Conservation (phyloP, 805 yeast species). For the Kurtzmaniella cleridarum region DNA sequence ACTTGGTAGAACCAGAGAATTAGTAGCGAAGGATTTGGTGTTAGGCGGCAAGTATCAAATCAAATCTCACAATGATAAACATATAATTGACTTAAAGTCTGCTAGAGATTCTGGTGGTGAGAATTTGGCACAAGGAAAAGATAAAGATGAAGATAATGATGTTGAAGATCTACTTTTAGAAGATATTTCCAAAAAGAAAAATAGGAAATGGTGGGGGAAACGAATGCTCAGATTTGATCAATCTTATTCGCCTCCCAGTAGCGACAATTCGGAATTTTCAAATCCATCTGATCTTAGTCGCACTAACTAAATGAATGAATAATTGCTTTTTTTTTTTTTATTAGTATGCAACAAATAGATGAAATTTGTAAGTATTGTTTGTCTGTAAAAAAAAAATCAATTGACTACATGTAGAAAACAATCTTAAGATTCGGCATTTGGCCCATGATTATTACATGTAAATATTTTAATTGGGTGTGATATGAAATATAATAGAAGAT, state of each 20-base stretch:
- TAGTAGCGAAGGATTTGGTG: conserved; percentile 64
- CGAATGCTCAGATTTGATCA: conserved; percentile 35
- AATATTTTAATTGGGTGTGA: too few species aligned
- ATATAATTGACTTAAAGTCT: conserved; percentile 8
- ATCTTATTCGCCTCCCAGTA: conserved; percentile 13
- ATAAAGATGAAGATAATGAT: conserved; percentile 17
- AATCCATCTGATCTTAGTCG: background rate
- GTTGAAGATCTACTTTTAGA: conserved; percentile 50
- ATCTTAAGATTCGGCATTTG: too few species aligned
- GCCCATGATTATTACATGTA: too few species aligned
- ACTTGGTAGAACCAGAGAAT: conserved; percentile 70
- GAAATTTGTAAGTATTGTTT: too few species aligned
- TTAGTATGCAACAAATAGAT: too few species aligned
- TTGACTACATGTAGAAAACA: too few species aligned
- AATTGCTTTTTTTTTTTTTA: too few species aligned
- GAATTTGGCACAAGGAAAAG: conserved; percentile 3
- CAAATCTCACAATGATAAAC: conserved; percentile 9
- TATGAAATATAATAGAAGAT: too few species aligned
- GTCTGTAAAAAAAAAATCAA: too few species aligned
- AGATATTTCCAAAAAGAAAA: conserved; percentile 48
- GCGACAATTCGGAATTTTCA: background rate
- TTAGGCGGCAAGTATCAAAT: conserved; percentile 43
- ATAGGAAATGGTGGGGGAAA: conserved; percentile 49
- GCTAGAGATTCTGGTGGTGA: conserved; percentile 12
- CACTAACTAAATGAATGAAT: background rate